phyloP scores from a whole-genome alignment of 257 asterid genomes.

The Solanum bulbocastanum region DNA sequence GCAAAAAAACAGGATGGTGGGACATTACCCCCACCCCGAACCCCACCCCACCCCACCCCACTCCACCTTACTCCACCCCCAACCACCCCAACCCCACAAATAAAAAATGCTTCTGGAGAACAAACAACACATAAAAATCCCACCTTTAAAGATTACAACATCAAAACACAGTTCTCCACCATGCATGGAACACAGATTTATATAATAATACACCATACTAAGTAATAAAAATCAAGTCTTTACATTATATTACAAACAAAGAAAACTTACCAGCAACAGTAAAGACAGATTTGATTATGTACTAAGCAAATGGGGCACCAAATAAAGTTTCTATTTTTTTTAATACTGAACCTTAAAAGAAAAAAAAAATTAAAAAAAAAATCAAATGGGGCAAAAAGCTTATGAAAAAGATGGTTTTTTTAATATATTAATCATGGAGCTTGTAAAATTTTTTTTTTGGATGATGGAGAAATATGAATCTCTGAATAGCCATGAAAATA shows the following conservation, averaged over 20 bases:
- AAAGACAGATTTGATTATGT: not conserved
- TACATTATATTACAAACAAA: not conserved
- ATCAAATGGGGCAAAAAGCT: not conserved
- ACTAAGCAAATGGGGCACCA: not conserved
- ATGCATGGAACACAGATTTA: conserved; percentile 1
- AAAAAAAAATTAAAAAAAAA: not conserved
- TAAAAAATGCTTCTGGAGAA: not conserved
- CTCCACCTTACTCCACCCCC: not conserved
- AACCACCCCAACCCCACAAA: not conserved
- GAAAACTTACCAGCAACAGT: conserved; percentile 4
- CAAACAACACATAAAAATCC: conserved; percentile 1
- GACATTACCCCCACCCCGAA: not conserved
- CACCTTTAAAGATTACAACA: conserved; percentile 23
- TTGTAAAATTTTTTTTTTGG: not conserved
- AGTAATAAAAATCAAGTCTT: not conserved
- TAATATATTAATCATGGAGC: not conserved
- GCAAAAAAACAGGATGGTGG: not conserved
- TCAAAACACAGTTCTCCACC: conserved; percentile 4
- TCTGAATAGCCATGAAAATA: not conserved
- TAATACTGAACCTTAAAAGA: not conserved
- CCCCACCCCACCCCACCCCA: not conserved
- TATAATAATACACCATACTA: not conserved
- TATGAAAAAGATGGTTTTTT: not conserved
- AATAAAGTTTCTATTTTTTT: not conserved
- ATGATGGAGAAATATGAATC: not conserved